Evolutionary conservation across 768 basidiomycete genomes (phyloP), one percentile per base, ranked within the genome.

Genomic region (Piloderma croceum): DNA sequence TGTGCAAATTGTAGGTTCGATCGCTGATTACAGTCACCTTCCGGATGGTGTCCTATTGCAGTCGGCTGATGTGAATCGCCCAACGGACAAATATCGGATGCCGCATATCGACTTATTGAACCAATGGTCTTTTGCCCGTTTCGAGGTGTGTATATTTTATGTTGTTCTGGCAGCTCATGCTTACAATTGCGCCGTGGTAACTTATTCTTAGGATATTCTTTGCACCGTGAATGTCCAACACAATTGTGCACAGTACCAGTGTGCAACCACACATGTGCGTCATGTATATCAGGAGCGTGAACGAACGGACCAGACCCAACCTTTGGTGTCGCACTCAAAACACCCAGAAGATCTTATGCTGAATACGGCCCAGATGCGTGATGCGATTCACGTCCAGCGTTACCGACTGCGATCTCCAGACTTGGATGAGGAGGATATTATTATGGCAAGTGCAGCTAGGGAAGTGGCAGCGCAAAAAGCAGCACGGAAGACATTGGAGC

Each of bases 351-450:
- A 51, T 36, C 20, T 43, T 3, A 37, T 58, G 12, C 43, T 59
- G 13, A 60, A 58, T 37, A 54, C 47, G 1, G 51, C 51, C 2
- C 54, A 60, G 29, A 60, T 60, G 57, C 42, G 55, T 7, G 47
- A 57, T 42, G 53, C 57, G 4, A 21, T 39, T 2, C 37, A 49
- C 24, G 23, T 60, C 2, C 53, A 52, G 32, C 24, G 27, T 15
- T 58, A 51, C 39, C 35, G 52, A 11, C n/a, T n/a, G n/a, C n/a
- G n/a, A n/a, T n/a, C n/a, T n/a, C n/a, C n/a, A n/a, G n/a, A n/a
- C n/a, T n/a, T n/a, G n/a, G n/a, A n/a, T n/a, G n/a, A n/a, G n/a
- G n/a, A n/a, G n/a, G n/a, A n/a, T n/a, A n/a, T n/a, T n/a, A n/a
- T n/a, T n/a, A n/a, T n/a, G n/a, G n/a, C n/a, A n/a, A n/a, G n/a